Percentiles rank a stretch among this genome's conserved stretches.
phyloP scores from a whole-genome alignment of 2,329 filamentous ascomycete genomes.

The Arthrobotrys sphaeroides region DNA sequence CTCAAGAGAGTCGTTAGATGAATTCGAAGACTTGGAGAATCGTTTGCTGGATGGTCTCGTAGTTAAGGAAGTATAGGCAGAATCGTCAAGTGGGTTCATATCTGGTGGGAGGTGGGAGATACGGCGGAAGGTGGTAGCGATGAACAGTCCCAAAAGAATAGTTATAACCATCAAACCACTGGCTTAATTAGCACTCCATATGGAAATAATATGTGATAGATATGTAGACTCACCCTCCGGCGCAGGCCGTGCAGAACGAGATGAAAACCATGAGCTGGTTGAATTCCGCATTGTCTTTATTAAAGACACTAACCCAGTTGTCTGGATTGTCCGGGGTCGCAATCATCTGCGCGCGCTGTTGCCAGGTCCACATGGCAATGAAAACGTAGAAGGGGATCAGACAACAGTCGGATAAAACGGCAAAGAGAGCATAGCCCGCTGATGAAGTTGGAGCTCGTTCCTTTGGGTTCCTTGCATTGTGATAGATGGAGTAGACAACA shows the following conservation, averaged over 20 bases:
- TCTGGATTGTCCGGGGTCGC: slow-evolving; percentile 15
- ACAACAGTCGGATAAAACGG: slow-evolving; percentile 75
- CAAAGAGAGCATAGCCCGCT: slow-evolving; percentile 88
- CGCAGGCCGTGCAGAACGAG: slow-evolving; percentile 62
- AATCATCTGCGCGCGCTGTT: slow-evolving; percentile 63
- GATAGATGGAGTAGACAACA: slow-evolving; percentile 80
- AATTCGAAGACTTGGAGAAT: slow-evolving; percentile 41
- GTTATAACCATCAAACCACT: slow-evolving; percentile 75
- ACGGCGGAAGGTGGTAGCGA: slow-evolving; percentile 80
- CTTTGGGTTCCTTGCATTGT: slow-evolving; percentile 76
- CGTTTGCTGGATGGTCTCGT: slow-evolving; percentile 40
- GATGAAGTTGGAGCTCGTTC: slow-evolving; percentile 80
- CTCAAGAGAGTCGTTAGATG: slow-evolving; percentile 30
- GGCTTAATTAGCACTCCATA: slow-evolving; percentile 3
- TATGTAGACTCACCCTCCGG: slow-evolving; percentile 66
- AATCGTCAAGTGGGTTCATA: slow-evolving; percentile 89
- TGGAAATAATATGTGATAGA: slow-evolving; percentile 64
- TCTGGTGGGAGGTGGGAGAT: slow-evolving; percentile 86
- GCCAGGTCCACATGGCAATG: slow-evolving; percentile 67
- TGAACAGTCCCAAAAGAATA: slow-evolving; percentile 75
- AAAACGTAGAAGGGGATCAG: slow-evolving; percentile 73
- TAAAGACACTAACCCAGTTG: slow-evolving; percentile 63
- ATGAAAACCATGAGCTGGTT: slow-evolving; percentile 68
- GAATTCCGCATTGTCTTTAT: slow-evolving; percentile 60
- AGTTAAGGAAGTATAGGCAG: slow-evolving; percentile 29